Conservation (phyloP, 306 rosid genomes). For the Quercus parvula region DNA sequence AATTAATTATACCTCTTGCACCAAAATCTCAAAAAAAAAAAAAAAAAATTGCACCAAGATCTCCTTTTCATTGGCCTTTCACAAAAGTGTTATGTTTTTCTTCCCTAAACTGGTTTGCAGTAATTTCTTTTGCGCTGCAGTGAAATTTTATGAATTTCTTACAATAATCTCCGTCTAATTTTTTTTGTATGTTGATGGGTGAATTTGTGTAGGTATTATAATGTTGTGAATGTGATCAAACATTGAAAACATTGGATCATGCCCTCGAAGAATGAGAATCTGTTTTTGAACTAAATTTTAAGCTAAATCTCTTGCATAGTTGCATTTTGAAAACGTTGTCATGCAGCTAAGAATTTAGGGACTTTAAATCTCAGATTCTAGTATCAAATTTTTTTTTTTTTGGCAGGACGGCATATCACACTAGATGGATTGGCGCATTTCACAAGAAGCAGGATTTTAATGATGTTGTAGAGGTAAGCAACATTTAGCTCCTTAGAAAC, state of each 20-base stretch:
- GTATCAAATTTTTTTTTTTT: background rate
- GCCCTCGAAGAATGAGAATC: background rate
- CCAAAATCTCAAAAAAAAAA: background rate
- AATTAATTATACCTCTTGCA: background rate
- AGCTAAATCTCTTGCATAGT: background rate
- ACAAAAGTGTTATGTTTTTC: background rate
- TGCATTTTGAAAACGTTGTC: background rate
- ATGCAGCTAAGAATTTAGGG: background rate
- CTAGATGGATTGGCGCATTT: constrained; percentile 59
- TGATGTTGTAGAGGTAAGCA: constrained; percentile 48
- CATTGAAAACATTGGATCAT: background rate
- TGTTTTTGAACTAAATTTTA: background rate
- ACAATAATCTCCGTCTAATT: background rate
- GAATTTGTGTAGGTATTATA: background rate
- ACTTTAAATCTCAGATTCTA: background rate
- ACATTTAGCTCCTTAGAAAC: constrained; percentile 7
- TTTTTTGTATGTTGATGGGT: background rate
- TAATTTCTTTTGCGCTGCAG: background rate
- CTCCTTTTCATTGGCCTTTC: background rate
- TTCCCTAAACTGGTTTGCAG: background rate
- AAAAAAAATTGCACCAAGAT: background rate
- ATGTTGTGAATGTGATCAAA: background rate
- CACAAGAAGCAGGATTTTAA: constrained; percentile 49
- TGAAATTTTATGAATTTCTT: background rate
- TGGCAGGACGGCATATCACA: constrained; percentile 51